Percentiles rank a stretch among this genome's conserved stretches.
Conservation (phyloP, 768 basidiomycete species). For the Russula vinacea region DNA sequence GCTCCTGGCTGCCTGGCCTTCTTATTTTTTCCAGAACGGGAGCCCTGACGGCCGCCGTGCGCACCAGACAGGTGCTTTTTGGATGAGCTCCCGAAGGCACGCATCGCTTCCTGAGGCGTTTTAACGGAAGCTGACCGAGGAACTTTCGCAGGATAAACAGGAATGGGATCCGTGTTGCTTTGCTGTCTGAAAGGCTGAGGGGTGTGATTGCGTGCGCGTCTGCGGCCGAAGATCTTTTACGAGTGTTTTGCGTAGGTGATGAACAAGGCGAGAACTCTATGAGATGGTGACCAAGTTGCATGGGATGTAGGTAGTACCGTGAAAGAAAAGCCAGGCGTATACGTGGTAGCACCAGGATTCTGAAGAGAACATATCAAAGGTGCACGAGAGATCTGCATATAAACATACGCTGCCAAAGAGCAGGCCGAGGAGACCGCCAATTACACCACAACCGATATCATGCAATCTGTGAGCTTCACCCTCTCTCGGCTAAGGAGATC, state of each 20-base stretch:
- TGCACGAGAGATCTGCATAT: neutral
- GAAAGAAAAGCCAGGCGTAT: conserved; percentile 53
- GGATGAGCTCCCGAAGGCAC: conserved; percentile 17
- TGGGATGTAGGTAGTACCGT: conserved; percentile 53
- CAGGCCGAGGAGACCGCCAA: neutral
- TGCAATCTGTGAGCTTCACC: no score
- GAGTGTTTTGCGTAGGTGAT: conserved; percentile 30
- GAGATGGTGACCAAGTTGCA: conserved; percentile 51
- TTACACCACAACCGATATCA: neutral
- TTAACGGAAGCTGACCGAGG: conserved; percentile 7
- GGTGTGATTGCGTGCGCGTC: conserved; percentile 35
- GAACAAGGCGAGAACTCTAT: conserved; percentile 31
- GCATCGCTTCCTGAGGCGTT: conserved; percentile 17
- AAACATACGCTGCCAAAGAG: neutral
- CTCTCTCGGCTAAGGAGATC: no score
- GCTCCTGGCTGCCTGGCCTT: conserved; percentile 8
- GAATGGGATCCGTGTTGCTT: conserved; percentile 1
- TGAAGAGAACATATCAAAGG: conserved; percentile 7
- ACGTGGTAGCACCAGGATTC: conserved; percentile 26
- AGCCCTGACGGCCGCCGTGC: conserved; percentile 10
- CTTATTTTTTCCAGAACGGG: conserved; percentile 4
- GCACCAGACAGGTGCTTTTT: conserved; percentile 14
- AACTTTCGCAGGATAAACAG: conserved; percentile 15
- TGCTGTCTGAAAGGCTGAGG: neutral
- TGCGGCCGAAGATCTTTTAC: conserved; percentile 51